Evolutionary conservation across 2,329 filamentous ascomycete genomes (phyloP), one percentile per base, ranked within the genome.

Genomic region (Plenodomus lindquistii): DNA sequence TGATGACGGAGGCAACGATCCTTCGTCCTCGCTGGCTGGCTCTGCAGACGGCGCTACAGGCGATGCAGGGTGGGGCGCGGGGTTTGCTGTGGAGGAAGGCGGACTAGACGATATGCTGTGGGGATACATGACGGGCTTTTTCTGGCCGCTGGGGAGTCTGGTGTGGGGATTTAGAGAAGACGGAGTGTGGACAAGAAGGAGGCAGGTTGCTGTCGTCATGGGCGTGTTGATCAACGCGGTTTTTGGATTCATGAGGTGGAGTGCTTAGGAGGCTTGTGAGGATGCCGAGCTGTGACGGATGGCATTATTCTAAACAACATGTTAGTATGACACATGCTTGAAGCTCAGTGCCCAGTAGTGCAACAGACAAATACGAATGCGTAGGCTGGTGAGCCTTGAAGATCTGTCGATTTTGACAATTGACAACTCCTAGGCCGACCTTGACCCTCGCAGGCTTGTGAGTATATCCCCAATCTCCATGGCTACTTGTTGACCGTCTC

Each of bases 111-210:
- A 95, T 64, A 84, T 97, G 77, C 79, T 97, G 49, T 89, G 87
- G 74, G 94, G 92, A 4, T 90, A 94, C 71, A 77, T 95, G 50
- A 89, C 94, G 63, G 94, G 94, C 0, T 99, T 97, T 77, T 88
- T 99, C 70, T 97, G 93, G 84, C 94, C 94, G 3, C 73, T 97
- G 9, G 93, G 90, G 0, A 91, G 89, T 63, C 77, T 93, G 47
- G 85, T 87, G 43, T 97, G 92, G 91, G 77, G 95, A 41, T 81
- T 93, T 57, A 81, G 92, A 50, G 90, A 96, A 71, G 89, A 94
- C 48, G 91, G 89, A 1, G 85, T 97, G 50, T 96, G 91, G 84
- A 88, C 86, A 52, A 85, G 88, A 65, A 80, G 92, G 63, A 88
- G 91, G 78, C 86, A 91, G 69, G 83, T 96, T 62, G 93, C 93